phyloP scores from a whole-genome alignment of 2,329 filamentous ascomycete species.

The Rhytidhysteron rufulum region DNA sequence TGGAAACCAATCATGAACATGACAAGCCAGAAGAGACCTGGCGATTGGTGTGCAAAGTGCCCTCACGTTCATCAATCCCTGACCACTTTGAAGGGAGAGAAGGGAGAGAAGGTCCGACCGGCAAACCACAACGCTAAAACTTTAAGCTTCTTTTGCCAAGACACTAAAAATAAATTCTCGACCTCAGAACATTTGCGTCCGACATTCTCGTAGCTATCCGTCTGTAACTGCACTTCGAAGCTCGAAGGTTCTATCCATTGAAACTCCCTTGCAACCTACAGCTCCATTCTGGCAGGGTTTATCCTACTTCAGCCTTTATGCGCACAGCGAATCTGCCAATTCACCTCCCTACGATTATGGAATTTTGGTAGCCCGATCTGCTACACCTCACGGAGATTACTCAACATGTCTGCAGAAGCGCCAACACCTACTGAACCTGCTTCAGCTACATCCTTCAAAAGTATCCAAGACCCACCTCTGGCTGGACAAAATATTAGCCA shows the following conservation, averaged over 20 bases:
- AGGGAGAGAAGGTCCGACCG: no score
- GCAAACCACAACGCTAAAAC: slow-evolving; percentile 24
- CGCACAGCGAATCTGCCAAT: slow-evolving; percentile 15
- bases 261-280: no score
- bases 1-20: no score
- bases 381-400: slow-evolving; percentile 16
- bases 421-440: neutral
- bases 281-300: slow-evolving; percentile 6
- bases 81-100: no score
- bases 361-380: slow-evolving; percentile 20
- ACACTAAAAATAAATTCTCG: slow-evolving; percentile 7
- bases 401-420: slow-evolving; percentile 14
- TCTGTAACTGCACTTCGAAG: no score
- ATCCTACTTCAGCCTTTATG: slow-evolving; percentile 15
- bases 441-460: slow-evolving; percentile 2
- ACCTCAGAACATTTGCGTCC: no score
- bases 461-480: slow-evolving; percentile 24
- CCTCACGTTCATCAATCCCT: no score
- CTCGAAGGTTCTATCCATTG: no score
- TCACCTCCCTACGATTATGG: slow-evolving; percentile 17
- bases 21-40: no score
- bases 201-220: no score
- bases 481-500: slow-evolving; percentile 37
- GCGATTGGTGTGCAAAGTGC: no score
- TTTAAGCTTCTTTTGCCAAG: slow-evolving; percentile 23